Base-by-base conservation (phyloP, 2,329 filamentous ascomycete genomes). In the Colletotrichum coccodes region DNA sequence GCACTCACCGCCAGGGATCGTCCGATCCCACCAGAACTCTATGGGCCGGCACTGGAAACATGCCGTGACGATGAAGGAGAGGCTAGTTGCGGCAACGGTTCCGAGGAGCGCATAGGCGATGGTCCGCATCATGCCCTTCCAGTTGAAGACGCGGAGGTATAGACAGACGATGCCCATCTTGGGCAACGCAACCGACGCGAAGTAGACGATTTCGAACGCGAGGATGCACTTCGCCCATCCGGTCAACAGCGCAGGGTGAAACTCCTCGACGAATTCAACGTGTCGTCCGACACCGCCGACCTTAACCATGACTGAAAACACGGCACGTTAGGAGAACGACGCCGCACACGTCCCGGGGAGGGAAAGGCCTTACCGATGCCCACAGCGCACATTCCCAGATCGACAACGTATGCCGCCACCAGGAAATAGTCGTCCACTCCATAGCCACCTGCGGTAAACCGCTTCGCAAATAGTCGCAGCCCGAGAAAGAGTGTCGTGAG, bases 31-130 rank as follows among this genome's bases (percentile, higher is more conserved):
- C 64, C 76, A 76, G 53, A 75, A 75, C 9, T 73, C 72, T 23
- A 83, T 70, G 1, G 80, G 81, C 14, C 71, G 74, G 68, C 83
- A 84, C 62, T 84, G 81, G 57, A 84, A 79, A 3, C 66, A 69
- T 3, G 66, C 66, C 34, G 64, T 70, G 64, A 63, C 26, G 52
- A 63, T 60, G 40, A 77, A 71, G 14, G 72, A 68, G 18, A 75
- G n/a, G 38, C 71, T 71, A 1, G 73, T 76, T 8, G 71, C 68
- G 16, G 60, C 71, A 5, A 74, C 64, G 21, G 71, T 42, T 5
- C 40, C 70, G 40, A 77, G 67, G 32, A 76, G 36, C n/a, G 61
- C 26, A 46, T 68, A 70, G 2, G 75, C 72, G 0, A 36, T 49
- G 21, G 9, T 52, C 1, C 74, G 72, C 71, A 73, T 75, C 4